These are phyloP conservation scores for Cucurbitaria berberidis DNA, from an alignment of 2,329 filamentous ascomycete genomes.

Conservation along the genomic window DNA sequence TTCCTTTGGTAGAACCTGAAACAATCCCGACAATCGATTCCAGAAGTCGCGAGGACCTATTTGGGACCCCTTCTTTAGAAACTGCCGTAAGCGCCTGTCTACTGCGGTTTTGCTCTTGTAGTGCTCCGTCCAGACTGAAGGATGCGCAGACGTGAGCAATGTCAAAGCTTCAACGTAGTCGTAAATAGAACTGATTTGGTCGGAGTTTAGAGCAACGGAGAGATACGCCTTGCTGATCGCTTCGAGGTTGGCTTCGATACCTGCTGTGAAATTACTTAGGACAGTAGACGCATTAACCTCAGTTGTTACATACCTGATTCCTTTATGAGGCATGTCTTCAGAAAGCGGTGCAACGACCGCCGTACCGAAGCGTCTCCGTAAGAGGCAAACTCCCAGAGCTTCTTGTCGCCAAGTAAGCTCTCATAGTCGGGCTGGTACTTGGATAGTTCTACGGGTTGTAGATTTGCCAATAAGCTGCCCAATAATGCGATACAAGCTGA, in stretches of 20 bases:
- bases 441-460: conserved; percentile 59
- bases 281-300: neutral
- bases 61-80: conserved; percentile 84
- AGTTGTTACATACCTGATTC: conserved; percentile 45
- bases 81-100: conserved; percentile 68
- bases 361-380: conserved; percentile 65
- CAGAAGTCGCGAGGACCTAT: conserved; percentile 76
- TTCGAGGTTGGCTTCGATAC: conserved; percentile 51
- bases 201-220: conserved; percentile 72
- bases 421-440: conserved; percentile 69
- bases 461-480: conserved; percentile 57
- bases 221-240: conserved; percentile 73
- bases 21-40: conserved; percentile 68
- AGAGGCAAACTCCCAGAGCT: conserved; percentile 65
- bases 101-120: conserved; percentile 64
- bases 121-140: conserved; percentile 75
- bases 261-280: conserved; percentile 15
- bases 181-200: conserved; percentile 75
- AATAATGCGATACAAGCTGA: conserved; percentile 64
- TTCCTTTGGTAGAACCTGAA: conserved; percentile 62
- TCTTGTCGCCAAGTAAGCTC: conserved; percentile 67
- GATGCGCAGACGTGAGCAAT: conserved; percentile 67
- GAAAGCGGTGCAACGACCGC: conserved; percentile 62
- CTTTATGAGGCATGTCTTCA: conserved; percentile 59
- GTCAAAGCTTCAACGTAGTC: conserved; percentile 73